Conservation (phyloP, 2,329 filamentous ascomycete species). For the Lecanicillium sp. region DNA sequence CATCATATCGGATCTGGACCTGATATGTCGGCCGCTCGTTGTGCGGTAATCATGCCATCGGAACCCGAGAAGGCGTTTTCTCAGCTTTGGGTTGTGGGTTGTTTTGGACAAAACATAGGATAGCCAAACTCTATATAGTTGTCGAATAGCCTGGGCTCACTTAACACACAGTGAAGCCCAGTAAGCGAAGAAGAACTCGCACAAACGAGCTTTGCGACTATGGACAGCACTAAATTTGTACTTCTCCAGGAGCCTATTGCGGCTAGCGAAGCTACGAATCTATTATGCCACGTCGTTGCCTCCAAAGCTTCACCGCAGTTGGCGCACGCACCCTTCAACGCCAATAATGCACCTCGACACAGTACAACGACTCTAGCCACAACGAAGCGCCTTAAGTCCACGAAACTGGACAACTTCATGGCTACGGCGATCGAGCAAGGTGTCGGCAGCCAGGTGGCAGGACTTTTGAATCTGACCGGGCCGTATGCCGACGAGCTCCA, state of each 20-base stretch:
- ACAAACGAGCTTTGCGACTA: background rate
- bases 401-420: slow-evolving; percentile 3
- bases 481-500: slow-evolving; percentile 3
- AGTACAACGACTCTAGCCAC: slow-evolving; percentile 1
- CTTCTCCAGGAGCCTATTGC: slow-evolving; percentile 7
- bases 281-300: slow-evolving; percentile 6
- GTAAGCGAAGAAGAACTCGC: background rate
- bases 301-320: slow-evolving; percentile 5
- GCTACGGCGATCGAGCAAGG: slow-evolving; percentile 3
- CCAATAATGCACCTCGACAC: background rate
- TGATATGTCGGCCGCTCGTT: too few relatives aligned
- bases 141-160: background rate
- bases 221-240: slow-evolving; percentile 6
- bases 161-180: background rate
- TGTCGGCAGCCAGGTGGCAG: slow-evolving; percentile 1
- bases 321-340: slow-evolving; percentile 1
- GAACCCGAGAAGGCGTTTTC: too few relatives aligned
- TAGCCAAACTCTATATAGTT: background rate
- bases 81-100: too few relatives aligned
- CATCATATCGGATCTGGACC: too few relatives aligned
- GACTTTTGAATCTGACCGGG: background rate
- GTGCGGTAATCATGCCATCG: too few relatives aligned
- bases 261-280: slow-evolving; percentile 2
- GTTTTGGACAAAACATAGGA: background rate
- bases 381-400: slow-evolving; percentile 3